Evolutionary conservation across 192 early-diverging fungal genomes (phyloP), one percentile per base, ranked within the genome.

Genomic region (Mortierella hygrophila): DNA sequence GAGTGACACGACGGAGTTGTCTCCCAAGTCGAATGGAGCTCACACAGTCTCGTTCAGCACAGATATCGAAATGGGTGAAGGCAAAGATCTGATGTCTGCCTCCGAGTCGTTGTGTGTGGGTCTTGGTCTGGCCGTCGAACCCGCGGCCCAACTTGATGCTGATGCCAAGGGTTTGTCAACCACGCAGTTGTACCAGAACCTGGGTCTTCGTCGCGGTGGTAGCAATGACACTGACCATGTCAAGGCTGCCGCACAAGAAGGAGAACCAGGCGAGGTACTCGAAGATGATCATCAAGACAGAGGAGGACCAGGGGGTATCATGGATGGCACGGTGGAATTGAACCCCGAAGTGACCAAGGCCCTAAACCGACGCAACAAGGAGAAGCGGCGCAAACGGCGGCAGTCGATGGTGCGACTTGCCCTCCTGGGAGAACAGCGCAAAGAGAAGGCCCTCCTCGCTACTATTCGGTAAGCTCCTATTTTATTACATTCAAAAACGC

Each of bases 371-470:
- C 76, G 78, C 18, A 72, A 72, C 55, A 80, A 78, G n/a, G 75
- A 81, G 29, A 80, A 54, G 35, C 57, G 79, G 6, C n/a, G 75
- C 16, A 83, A 63, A 21, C 69, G 76, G 2, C 75, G 71, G 23
- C 79, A 74, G 65, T 65, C 68, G 5, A 77, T 86, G 78, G 78
- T 86, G 63, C 75, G 70, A 7, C 74, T 76, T 10, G 79, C 72
- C 8, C 75, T 81, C 20, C 35, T 81, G 55, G 84, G 78, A 68
- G 84, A 86, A 38, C 79, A 81, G 37, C 75, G 84, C 7, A 86
- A 86, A 74, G 84, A 86, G 63, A 81, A 86, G 72, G 84, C 84
- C 6, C 49, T 86, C 13, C 40, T 86, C 42, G 84, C 84, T 8
- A 86, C 79, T 11, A 86, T 86, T 78, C 71, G 84, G 84, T 86